These are phyloP conservation scores for Fusarium irregulare DNA, from an alignment of 2,329 filamentous ascomycete genomes.

Conservation along the genomic window DNA sequence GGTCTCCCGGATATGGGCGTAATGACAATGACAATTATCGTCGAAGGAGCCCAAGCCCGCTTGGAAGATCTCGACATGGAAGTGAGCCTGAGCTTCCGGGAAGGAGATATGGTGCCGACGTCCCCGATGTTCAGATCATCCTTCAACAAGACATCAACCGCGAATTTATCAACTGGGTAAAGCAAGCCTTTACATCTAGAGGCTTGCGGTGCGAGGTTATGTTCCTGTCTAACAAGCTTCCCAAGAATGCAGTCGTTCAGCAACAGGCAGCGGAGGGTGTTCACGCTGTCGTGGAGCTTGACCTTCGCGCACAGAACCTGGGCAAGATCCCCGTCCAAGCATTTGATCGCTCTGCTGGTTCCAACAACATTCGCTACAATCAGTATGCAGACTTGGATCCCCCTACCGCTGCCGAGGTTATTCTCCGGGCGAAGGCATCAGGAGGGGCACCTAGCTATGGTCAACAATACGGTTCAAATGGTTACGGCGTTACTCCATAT, in stretches of 20 bases:
- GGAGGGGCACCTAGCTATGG: constrained; percentile 46
- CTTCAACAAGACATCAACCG: constrained; percentile 81
- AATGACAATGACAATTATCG: constrained; percentile 67
- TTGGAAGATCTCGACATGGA: constrained; percentile 60
- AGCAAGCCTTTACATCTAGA: constrained; percentile 77
- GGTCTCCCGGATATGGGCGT: constrained; percentile 67
- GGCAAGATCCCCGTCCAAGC: constrained; percentile 84
- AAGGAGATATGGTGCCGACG: constrained; percentile 75
- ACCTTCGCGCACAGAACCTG: constrained; percentile 73
- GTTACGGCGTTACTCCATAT: constrained; percentile 50
- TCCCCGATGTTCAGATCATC: constrained; percentile 91
- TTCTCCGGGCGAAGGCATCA: constrained; percentile 73
- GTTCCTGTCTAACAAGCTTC: constrained; percentile 80
- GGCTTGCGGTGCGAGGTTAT: constrained; percentile 82
- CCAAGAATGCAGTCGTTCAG: constrained; percentile 82
- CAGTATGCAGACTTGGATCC: constrained; percentile 89
- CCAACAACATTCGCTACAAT: constrained; percentile 82
- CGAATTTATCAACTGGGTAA: constrained; percentile 86
- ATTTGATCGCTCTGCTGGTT: constrained; percentile 83
- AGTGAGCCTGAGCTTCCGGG: constrained; percentile 74
- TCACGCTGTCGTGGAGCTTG: constrained; percentile 82
- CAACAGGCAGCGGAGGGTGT: constrained; percentile 91
- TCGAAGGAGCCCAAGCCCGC: constrained; percentile 77
- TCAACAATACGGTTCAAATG: constrained; percentile 46
- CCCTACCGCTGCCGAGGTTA: constrained; percentile 80